These are phyloP conservation scores for Venturia effusa DNA, from an alignment of 2,329 filamentous ascomycete species.

Conservation along the genomic window DNA sequence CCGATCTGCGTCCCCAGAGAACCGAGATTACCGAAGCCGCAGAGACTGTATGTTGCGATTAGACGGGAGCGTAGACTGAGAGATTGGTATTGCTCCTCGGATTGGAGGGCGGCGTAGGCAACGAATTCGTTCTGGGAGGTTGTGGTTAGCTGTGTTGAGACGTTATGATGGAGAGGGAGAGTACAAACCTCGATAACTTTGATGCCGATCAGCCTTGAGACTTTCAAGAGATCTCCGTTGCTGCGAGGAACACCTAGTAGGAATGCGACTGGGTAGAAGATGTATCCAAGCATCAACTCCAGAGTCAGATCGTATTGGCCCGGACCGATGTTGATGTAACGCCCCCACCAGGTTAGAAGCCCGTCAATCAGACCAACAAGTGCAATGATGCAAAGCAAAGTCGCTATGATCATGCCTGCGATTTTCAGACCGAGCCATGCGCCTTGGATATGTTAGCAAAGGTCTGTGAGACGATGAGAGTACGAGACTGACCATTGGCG, in stretches of 20 bases:
- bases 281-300: slow-evolving; percentile 64
- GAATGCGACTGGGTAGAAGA: slow-evolving; percentile 69
- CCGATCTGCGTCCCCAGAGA: slow-evolving; percentile 85
- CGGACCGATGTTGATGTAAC: slow-evolving; percentile 58
- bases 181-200: slow-evolving; percentile 63
- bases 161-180: slow-evolving; percentile 10
- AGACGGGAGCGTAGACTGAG: slow-evolving; percentile 62
- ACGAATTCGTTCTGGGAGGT: slow-evolving; percentile 61
- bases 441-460: slow-evolving; percentile 1
- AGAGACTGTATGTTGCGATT: slow-evolving; percentile 79
- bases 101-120: slow-evolving; percentile 51
- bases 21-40: slow-evolving; percentile 67
- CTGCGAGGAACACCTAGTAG: slow-evolving; percentile 63
- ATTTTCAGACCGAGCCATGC: slow-evolving; percentile 82
- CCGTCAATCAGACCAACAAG: slow-evolving; percentile 65
- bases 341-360: slow-evolving; percentile 73
- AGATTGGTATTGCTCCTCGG: slow-evolving; percentile 38
- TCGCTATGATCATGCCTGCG: slow-evolving; percentile 69
- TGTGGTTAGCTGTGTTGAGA: slow-evolving; percentile 6
- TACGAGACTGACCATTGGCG: slow-evolving; percentile 49
- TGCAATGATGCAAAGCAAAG: slow-evolving; percentile 74
- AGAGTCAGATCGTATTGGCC: slow-evolving; percentile 57
- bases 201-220: slow-evolving; percentile 68
- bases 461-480: neutral
- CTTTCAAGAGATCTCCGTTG: slow-evolving; percentile 52